A percentile compares a stretch with the other conserved stretches of the same genome.
Evolutionary conservation across 2,329 filamentous ascomycete genomes (phyloP).

Genomic region (Xylariaceae sp.): DNA sequence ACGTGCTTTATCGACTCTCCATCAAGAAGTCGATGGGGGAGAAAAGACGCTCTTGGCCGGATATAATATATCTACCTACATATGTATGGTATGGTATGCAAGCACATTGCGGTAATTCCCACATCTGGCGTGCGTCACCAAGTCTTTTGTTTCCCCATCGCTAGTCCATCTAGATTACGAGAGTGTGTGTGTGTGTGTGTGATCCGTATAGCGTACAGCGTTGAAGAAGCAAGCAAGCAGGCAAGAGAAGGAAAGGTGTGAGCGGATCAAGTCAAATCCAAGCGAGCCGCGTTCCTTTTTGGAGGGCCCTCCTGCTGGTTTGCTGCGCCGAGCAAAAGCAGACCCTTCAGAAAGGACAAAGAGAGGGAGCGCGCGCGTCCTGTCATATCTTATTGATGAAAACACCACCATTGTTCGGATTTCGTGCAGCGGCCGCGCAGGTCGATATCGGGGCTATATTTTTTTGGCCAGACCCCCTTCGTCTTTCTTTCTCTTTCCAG

Average conservation of each 20-base stretch:
- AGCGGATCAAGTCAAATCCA: not conserved
- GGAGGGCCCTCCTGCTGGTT: not conserved
- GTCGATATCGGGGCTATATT: conserved; percentile 8
- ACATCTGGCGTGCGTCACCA: too few species aligned
- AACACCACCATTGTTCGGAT: conserved; percentile 2
- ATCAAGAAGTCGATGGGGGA: too few species aligned
- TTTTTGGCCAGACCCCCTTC: too few species aligned
- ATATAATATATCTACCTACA: too few species aligned
- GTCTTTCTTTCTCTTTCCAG: conserved; percentile 3
- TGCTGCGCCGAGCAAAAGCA: too few species aligned
- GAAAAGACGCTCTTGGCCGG: too few species aligned
- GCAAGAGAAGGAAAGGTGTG: not conserved
- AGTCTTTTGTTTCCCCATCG: not conserved
- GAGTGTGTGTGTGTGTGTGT: too few species aligned
- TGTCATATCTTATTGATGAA: conserved; percentile 8
- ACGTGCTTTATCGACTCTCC: too few species aligned
- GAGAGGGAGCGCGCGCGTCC: not conserved
- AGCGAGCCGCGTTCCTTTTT: not conserved
- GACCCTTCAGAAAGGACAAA: too few species aligned
- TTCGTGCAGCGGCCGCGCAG: not conserved
- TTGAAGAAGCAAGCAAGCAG: not conserved
- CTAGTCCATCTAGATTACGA: not conserved
- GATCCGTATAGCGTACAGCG: not conserved
- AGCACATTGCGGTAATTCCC: too few species aligned
- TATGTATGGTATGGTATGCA: too few species aligned